Conservation (phyloP, 2,329 filamentous ascomycete species). For the Talaromyces sp. region DNA sequence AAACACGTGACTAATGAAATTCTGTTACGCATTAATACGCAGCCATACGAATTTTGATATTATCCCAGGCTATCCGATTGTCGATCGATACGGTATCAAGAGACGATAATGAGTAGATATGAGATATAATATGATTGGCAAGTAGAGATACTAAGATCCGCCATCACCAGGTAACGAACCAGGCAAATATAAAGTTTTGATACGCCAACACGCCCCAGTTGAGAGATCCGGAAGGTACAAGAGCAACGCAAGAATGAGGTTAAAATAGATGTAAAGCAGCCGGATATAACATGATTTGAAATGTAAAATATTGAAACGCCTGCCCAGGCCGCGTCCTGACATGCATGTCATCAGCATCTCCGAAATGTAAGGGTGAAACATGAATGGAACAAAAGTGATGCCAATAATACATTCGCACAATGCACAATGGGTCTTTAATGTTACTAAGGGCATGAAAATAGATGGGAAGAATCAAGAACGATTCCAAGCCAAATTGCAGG, state of each 20-base stretch:
- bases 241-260: background rate
- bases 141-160: background rate
- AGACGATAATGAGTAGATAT: background rate
- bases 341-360: slow-evolving; percentile 13
- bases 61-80: background rate
- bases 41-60: background rate
- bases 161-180: background rate
- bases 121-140: background rate
- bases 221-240: background rate
- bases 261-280: background rate
- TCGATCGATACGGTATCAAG: background rate
- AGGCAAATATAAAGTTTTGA: slow-evolving; percentile 9
- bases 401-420: slow-evolving; percentile 7
- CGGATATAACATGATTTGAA: background rate
- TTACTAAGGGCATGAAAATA: background rate
- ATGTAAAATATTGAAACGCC: slow-evolving; percentile 9
- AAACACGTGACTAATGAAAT: background rate
- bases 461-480: background rate
- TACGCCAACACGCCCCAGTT: slow-evolving; percentile 13
- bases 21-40: background rate
- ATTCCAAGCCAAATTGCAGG: background rate
- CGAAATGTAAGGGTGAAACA: background rate
- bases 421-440: background rate
- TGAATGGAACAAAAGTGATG: background rate
- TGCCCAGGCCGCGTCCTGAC: slow-evolving; percentile 14